Conservation (phyloP, 2,329 filamentous ascomycete species). For the Alternaria triticimaculans region DNA sequence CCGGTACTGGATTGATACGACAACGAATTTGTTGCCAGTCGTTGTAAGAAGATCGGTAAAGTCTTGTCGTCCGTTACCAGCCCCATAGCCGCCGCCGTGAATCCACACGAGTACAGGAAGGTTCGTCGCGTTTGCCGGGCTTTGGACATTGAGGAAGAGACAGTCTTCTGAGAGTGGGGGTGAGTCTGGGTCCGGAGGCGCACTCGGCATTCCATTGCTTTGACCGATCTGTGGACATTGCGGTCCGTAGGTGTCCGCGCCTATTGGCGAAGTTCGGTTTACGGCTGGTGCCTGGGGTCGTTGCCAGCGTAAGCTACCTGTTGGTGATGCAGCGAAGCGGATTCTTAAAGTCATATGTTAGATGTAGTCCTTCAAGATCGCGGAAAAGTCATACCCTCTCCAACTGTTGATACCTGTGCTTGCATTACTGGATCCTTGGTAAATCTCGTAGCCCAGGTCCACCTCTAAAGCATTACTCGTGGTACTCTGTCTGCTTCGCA, state of each 20-base stretch:
- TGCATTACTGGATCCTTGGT: conserved; percentile 23
- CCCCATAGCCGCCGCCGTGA: conserved; percentile 45
- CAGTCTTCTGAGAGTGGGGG: conserved; percentile 38
- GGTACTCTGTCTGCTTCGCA: background rate
- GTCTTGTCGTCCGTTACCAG: conserved; percentile 48
- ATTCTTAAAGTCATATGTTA: conserved; percentile 14
- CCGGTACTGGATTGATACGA: conserved; percentile 59
- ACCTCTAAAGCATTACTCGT: conserved; percentile 6
- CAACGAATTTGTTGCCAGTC: conserved; percentile 56
- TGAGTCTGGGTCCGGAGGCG: background rate
- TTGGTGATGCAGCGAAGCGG: conserved; percentile 29
- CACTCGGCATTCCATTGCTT: background rate
- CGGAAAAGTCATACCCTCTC: conserved; percentile 24
- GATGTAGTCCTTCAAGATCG: background rate
- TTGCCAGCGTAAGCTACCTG: conserved; percentile 26
- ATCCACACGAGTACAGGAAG: conserved; percentile 44
- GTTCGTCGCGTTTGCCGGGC: conserved; percentile 27
- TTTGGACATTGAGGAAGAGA: conserved; percentile 47
- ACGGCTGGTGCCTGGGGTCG: conserved; percentile 14
- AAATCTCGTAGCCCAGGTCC: conserved; percentile 33
- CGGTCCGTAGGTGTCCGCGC: conserved; percentile 6
- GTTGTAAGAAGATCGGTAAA: conserved; percentile 52
- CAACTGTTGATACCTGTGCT: conserved; percentile 25
- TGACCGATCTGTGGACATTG: conserved; percentile 9
- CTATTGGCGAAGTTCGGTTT: conserved; percentile 13